Evolutionary conservation across 768 basidiomycete genomes (phyloP).

Genomic region (Lactarius vividus): DNA sequence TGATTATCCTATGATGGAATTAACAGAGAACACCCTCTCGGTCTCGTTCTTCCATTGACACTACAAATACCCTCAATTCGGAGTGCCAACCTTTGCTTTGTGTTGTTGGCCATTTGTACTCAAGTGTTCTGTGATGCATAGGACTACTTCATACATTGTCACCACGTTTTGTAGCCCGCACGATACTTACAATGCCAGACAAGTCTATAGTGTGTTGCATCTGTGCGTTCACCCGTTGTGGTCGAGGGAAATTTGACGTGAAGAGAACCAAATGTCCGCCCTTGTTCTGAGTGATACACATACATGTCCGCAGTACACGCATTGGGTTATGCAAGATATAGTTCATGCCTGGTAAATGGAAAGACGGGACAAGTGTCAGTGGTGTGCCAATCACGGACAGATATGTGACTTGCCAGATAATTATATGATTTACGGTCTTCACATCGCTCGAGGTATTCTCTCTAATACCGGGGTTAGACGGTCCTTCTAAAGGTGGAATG

Average conservation of each 20-base stretch:
- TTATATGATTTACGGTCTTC: conserved; percentile 87
- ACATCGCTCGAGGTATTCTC: conserved; percentile 91
- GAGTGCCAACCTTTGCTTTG: too few relatives aligned
- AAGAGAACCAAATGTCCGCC: not conserved
- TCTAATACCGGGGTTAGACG: conserved; percentile 42
- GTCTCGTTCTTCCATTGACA: too few relatives aligned
- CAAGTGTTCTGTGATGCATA: too few relatives aligned
- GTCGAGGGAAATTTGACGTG: not conserved
- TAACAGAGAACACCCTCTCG: too few relatives aligned
- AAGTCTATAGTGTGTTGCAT: not conserved
- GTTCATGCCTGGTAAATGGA: conserved; percentile 18
- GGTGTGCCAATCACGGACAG: not conserved
- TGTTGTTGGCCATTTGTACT: too few relatives aligned
- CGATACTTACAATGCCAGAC: not conserved
- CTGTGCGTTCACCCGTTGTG: not conserved
- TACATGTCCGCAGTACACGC: conserved; percentile 12
- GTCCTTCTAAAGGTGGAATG: not conserved
- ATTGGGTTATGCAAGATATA: conserved; percentile 18
- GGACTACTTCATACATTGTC: not conserved
- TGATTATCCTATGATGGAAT: too few relatives aligned
- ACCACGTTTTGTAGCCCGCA: not conserved
- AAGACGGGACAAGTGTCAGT: not conserved
- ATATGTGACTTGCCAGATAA: conserved; percentile 51
- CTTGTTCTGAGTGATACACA: conserved; percentile 4
- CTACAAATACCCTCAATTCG: too few relatives aligned